Base-by-base conservation (phyloP, 1,139 yeast genomes). In the Ashbya aceris region DNA sequence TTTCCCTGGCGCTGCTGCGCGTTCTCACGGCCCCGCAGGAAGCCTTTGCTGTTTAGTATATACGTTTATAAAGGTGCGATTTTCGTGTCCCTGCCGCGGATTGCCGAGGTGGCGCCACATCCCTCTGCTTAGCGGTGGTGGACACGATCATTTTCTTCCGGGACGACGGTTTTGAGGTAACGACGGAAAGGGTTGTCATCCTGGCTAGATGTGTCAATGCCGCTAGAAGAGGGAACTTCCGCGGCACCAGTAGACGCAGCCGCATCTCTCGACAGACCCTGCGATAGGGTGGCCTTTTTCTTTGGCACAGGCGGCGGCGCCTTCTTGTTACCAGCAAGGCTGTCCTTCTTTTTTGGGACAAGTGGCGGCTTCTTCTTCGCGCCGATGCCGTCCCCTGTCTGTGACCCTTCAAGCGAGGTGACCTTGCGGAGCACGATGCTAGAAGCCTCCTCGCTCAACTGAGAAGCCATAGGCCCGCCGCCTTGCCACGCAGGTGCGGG, bases 141-240 rank as follows among this genome's bases (percentile, higher is more conserved):
- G 33, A 60, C 39, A 36, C 62, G 51, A 40, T 66, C 62, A 23
- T 56, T 53, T 35, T 60, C 60, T 23, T 52, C 45, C 2, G 70
- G 70, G 10, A 66, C 70, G 6, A 66, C 69, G 30, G 58, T 57
- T 42, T 56, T 63, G 44, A 62, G 45, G 39, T 66, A 66, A 27
- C 57, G 54, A 8, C 54, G 52, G 49, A 66, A 66, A 27, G 70
- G 69, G 42, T 65, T 60, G 35, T 51, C 53, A 4, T 52, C 52
- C 10, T 32, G 49, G 33, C 42, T 54, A n/a, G 38, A 27, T 8
- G 38, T 46, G 29, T 45, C 49, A n/a, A 42, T 45, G 41, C 38
- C 43, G 14, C 39, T 40, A n/a, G 29, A 36, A 12, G 38, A 37
- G 12, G 26, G 42, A 2, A 37, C 39, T 7, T 36, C 40, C 13